Conservation (phyloP, 129 eudicot genomes). For the Solidago caesia region DNA sequence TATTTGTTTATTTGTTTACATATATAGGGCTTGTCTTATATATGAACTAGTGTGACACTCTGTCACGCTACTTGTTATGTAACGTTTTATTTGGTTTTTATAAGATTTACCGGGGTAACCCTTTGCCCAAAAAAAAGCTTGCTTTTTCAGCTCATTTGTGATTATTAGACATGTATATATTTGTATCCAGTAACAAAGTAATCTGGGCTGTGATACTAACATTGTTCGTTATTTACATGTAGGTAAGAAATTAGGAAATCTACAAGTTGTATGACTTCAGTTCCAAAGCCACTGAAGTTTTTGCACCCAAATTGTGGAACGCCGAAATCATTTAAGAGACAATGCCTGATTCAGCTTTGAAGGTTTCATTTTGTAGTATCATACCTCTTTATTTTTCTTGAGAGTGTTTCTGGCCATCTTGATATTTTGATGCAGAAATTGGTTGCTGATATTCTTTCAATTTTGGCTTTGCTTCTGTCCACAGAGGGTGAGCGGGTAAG, state of each 20-base stretch:
- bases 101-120: too few relatives aligned
- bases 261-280: slow-evolving; percentile 96
- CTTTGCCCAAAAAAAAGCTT: too few relatives aligned
- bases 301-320: background rate
- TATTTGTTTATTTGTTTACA: too few relatives aligned
- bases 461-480: slow-evolving; percentile 98
- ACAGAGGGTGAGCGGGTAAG: slow-evolving; percentile 97
- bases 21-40: too few relatives aligned
- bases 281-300: slow-evolving; percentile 90
- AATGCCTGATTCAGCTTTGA: background rate
- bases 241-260: slow-evolving; percentile 88
- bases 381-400: too few relatives aligned
- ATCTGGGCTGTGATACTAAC: too few relatives aligned
- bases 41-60: too few relatives aligned
- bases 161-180: too few relatives aligned
- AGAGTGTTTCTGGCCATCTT: background rate
- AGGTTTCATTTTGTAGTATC: background rate
- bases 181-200: too few relatives aligned
- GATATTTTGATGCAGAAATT: slow-evolving; percentile 56
- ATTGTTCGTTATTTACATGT: background rate
- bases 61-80: too few relatives aligned
- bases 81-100: too few relatives aligned
- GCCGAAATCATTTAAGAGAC: background rate
- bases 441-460: slow-evolving; percentile 90
- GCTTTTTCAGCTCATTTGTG: too few relatives aligned